Conservation (phyloP, 2,329 filamentous ascomycete species). For the Thermothelomyces thermophilus region DNA sequence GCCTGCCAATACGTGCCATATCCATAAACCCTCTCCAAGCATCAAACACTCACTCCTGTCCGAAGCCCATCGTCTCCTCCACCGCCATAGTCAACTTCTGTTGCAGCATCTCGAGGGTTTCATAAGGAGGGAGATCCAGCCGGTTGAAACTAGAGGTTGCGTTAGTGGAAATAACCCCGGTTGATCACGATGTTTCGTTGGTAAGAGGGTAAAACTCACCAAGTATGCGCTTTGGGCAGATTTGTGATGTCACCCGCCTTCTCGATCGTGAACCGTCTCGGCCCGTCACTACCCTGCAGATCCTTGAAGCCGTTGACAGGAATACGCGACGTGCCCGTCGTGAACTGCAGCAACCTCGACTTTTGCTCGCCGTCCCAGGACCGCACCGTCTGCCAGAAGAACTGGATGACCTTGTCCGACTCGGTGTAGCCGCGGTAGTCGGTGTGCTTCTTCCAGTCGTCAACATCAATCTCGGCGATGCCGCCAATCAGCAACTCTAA, state of each 20-base stretch:
- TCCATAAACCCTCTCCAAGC: neutral
- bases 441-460: constrained; percentile 99
- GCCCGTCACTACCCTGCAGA: constrained; percentile 92
- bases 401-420: constrained; percentile 91
- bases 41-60: constrained; percentile 68
- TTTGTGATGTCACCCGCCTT: constrained; percentile 89
- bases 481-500: constrained; percentile 93
- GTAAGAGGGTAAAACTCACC: constrained; percentile 62
- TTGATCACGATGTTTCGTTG: neutral
- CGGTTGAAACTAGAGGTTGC: constrained; percentile 73
- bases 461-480: constrained; percentile 99
- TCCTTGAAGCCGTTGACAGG: constrained; percentile 99
- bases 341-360: constrained; percentile 90
- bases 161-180: constrained; percentile 25
- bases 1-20: neutral
- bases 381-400: constrained; percentile 97
- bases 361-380: constrained; percentile 99
- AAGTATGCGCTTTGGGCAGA: constrained; percentile 94
- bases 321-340: constrained; percentile 94
- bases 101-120: constrained; percentile 75
- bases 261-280: constrained; percentile 93
- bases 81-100: constrained; percentile 93
- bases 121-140: constrained; percentile 89
- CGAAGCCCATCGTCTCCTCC: constrained; percentile 97
- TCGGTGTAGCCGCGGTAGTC: constrained; percentile 99